A percentile compares a stretch with the other conserved stretches of the same genome.
Evolutionary conservation across 768 basidiomycete species (phyloP).

Genomic region (Pleurotus platypus): DNA sequence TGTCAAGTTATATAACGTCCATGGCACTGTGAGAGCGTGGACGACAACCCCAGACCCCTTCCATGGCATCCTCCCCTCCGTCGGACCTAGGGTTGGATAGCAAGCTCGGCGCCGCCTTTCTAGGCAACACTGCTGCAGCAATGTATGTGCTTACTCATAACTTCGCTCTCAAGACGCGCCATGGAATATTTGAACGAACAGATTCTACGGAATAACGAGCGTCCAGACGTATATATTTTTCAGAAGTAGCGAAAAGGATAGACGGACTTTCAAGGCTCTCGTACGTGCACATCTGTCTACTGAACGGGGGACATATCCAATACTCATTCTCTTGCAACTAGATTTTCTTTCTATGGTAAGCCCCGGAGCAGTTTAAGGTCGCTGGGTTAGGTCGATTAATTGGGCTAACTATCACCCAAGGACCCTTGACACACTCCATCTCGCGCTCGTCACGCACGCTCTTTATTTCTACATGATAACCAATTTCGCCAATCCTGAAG

Average conservation of each 20-base stretch:
- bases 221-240: constrained; percentile 38
- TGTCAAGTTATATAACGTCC: too few relatives aligned
- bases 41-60: neutral
- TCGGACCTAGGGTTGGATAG: constrained; percentile 19
- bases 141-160: constrained; percentile 24
- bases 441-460: constrained; percentile 27
- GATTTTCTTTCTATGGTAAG: constrained; percentile 24
- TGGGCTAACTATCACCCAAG: constrained; percentile 13
- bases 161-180: neutral
- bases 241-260: constrained; percentile 26
- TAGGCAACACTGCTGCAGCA: constrained; percentile 37
- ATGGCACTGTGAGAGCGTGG: neutral
- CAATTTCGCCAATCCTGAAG: constrained; percentile 25
- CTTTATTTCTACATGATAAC: constrained; percentile 33
- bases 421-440: constrained; percentile 30
- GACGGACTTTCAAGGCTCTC: constrained; percentile 21
- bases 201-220: constrained; percentile 40
- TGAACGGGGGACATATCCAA: neutral
- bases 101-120: constrained; percentile 42
- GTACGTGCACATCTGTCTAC: constrained; percentile 17
- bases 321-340: neutral
- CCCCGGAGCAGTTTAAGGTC: neutral
- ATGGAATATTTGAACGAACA: constrained; percentile 10
- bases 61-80: neutral
- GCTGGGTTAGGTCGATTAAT: neutral